These are phyloP conservation scores for Fusarium buxicola DNA, from an alignment of 2,329 filamentous ascomycete species.

Conservation along the genomic window DNA sequence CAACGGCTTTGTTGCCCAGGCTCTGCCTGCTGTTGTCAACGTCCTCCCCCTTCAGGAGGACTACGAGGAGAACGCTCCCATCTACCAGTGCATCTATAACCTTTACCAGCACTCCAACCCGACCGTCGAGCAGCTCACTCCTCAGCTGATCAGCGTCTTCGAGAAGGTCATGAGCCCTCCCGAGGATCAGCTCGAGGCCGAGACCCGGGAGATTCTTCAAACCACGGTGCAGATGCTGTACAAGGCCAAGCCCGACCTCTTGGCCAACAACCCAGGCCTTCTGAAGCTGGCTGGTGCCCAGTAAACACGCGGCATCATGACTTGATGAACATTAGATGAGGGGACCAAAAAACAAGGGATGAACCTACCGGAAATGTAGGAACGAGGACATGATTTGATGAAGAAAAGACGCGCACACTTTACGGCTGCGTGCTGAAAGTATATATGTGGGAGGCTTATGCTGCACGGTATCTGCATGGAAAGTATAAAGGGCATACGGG, in stretches of 20 bases:
- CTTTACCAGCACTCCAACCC: slow-evolving; percentile 80
- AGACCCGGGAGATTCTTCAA: slow-evolving; percentile 74
- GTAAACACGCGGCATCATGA: slow-evolving; percentile 36
- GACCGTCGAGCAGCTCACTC: slow-evolving; percentile 76
- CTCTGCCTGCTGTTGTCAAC: slow-evolving; percentile 82
- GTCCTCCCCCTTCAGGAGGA: slow-evolving; percentile 91
- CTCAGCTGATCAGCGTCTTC: slow-evolving; percentile 76
- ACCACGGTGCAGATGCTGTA: slow-evolving; percentile 68
- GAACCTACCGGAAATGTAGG: slow-evolving; percentile 22
- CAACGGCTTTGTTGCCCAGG: slow-evolving; percentile 81
- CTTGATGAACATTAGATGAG: slow-evolving; percentile 30
- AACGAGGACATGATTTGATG: slow-evolving; percentile 45
- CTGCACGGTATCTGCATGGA: slow-evolving; percentile 21
- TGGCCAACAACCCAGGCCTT: slow-evolving; percentile 49
- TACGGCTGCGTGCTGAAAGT: slow-evolving; percentile 34
- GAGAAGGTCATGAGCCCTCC: slow-evolving; percentile 78
- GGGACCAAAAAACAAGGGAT: slow-evolving; percentile 26
- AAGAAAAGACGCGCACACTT: slow-evolving; percentile 33
- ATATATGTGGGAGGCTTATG: slow-evolving; percentile 33
- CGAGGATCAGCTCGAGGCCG: slow-evolving; percentile 79
- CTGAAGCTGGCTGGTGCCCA: slow-evolving; percentile 49
- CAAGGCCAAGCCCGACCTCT: slow-evolving; percentile 51
- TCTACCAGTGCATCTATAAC: slow-evolving; percentile 90
- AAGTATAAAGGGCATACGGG: slow-evolving; percentile 18
- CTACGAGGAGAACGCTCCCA: slow-evolving; percentile 94